These are phyloP conservation scores for Thuja plicata DNA, from an alignment of 83 land plant species.

Conservation along the genomic window DNA sequence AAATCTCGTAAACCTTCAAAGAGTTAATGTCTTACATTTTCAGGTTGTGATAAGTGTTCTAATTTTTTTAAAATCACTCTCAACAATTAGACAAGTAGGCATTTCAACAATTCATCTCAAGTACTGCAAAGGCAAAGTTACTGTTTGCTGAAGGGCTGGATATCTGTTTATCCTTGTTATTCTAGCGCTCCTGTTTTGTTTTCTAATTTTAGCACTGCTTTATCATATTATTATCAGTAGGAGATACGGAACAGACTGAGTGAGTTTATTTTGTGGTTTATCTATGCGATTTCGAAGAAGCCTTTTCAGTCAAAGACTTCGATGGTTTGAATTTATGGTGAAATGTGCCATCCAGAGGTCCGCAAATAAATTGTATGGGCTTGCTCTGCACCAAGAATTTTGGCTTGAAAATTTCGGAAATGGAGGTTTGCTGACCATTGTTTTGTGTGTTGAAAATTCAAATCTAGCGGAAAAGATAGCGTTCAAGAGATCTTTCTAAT, in stretches of 20 bases:
- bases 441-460: neutral
- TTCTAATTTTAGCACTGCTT: neutral
- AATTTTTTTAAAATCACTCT: neutral
- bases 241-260: neutral
- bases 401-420: neutral
- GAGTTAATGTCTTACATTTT: neutral
- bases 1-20: neutral
- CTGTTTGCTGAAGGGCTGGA: neutral
- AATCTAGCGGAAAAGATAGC: neutral
- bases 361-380: neutral
- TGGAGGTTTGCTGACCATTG: neutral
- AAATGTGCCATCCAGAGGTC: neutral
- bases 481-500: neutral
- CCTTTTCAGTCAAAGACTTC: neutral
- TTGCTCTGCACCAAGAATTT: neutral
- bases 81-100: no score
- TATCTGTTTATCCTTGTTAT: neutral
- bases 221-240: neutral
- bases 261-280: neutral
- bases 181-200: neutral
- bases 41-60: neutral
- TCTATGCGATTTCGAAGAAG: neutral
- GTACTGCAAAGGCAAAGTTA: neutral
- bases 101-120: neutral
- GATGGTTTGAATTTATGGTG: neutral